phyloP scores from a whole-genome alignment of 371 early-diverging fungal genomes.

The Syncephalis plumigaleata region DNA sequence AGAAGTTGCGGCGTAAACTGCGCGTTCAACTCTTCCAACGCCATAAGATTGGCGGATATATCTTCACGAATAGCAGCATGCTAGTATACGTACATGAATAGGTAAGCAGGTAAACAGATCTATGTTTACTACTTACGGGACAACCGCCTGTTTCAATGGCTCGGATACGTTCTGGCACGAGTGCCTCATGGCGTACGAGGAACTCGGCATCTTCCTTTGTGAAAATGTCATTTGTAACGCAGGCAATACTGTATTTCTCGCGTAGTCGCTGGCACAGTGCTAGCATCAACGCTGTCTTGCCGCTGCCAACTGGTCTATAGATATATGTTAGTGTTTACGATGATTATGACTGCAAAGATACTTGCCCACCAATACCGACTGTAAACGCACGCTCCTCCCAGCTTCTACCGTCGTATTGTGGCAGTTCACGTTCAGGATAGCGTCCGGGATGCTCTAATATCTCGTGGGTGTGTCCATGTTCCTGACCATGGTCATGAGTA shows the following conservation, averaged over 20 bases:
- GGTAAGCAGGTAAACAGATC: no score
- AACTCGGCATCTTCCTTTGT: conserved; percentile 89
- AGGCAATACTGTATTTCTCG: conserved; percentile 60
- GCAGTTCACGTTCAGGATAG: conserved; percentile 57
- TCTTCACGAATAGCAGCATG: conserved; percentile 92
- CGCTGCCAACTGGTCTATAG: conserved; percentile 78
- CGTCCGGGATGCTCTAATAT: conserved; percentile 72
- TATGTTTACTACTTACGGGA: conserved; percentile 31
- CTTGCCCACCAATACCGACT: conserved; percentile 84
- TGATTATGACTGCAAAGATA: not conserved
- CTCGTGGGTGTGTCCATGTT: conserved; percentile 84
- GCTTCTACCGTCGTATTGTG: conserved; percentile 51
- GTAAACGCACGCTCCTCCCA: conserved; percentile 88
- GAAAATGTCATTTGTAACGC: conserved; percentile 77
- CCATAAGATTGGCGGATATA: conserved; percentile 84
- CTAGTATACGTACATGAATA: no score
- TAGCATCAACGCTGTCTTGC: conserved; percentile 89
- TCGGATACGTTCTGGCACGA: conserved; percentile 65
- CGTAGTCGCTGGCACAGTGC: conserved; percentile 70
- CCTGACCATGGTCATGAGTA: conserved; percentile 25
- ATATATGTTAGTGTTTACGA: not conserved
- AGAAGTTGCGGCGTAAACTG: conserved; percentile 65
- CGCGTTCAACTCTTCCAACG: conserved; percentile 71
- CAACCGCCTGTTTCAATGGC: conserved; percentile 93
- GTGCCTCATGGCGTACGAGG: conserved; percentile 66